Evolutionary conservation across 2,329 filamentous ascomycete species (phyloP), one percentile per base, ranked within the genome.

Genomic region (Nothophaeocryptopus gaeumannii): DNA sequence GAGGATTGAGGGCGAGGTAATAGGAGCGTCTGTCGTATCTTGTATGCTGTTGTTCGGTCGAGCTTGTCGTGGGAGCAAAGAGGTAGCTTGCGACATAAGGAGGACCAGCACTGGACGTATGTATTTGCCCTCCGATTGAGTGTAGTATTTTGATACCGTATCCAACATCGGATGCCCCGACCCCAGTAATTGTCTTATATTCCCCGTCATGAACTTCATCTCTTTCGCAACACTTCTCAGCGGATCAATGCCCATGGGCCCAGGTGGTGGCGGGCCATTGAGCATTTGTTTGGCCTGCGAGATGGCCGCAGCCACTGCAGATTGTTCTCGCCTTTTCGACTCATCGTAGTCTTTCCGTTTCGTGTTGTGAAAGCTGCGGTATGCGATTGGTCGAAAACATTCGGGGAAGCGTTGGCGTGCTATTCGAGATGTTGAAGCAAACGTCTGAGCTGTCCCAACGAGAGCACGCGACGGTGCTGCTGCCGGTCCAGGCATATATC

Each of bases 111-210:
- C 82, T 29, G 93, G 93, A 59, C 93, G 85, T 61, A 99, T 85
- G 72, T 97, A 93, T 75, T 99, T 99, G 56, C 93, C 93, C 76
- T 97, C 90, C 52, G 88, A 88, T 64, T 92, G 88, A 15, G 93
- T 96, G 71, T 99, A 99, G 77, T 99, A 99, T 73, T 99, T 99
- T 45, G 93, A 90, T 26, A 91, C 92, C 36, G 89, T 91, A 67
- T 97, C 93, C 53, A 99, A 80, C 39, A 91, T 90, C 0, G 93
- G 93, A 67, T 99, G 92, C 5, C 92, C 92, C 0, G 91, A 96
- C 5, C 92, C 92, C 12, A 97, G 76, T n/a, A 97, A 78, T 67
- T 95, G 88, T 54, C 89, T 81, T 70, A 97, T 95, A 64, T 97
- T 96, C 47, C 90, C 90, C 9, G 88, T 96, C 65, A 97, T 74